phyloP scores from a whole-genome alignment of 2,329 filamentous ascomycete genomes.

The Aspergillus terreus region DNA sequence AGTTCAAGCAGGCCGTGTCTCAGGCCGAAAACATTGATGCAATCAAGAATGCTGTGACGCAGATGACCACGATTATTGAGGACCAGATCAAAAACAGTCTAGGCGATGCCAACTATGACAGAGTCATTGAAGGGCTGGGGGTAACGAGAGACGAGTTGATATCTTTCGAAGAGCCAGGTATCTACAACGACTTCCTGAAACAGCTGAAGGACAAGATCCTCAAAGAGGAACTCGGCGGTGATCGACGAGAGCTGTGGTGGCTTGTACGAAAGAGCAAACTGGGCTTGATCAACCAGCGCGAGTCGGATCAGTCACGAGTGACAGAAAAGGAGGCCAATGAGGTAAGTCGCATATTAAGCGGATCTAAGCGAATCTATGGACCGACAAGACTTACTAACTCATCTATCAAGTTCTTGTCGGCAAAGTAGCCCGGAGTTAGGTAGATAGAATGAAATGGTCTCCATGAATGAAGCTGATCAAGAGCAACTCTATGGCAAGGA shows the following conservation, averaged over 20 bases:
- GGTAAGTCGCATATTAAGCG: slow-evolving; percentile 24
- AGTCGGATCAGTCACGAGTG: slow-evolving; percentile 63
- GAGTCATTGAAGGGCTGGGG: slow-evolving; percentile 70
- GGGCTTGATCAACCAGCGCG: slow-evolving; percentile 66
- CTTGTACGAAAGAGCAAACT: slow-evolving; percentile 63
- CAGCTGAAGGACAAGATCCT: slow-evolving; percentile 70
- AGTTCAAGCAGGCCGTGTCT: slow-evolving; percentile 78
- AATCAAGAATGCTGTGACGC: slow-evolving; percentile 65
- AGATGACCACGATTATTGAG: slow-evolving; percentile 70
- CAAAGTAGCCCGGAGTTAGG: neutral
- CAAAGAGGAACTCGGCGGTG: slow-evolving; percentile 67
- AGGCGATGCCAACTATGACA: slow-evolving; percentile 69
- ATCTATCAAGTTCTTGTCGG: slow-evolving; percentile 5
- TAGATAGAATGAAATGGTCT: neutral
- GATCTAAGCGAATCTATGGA: neutral
- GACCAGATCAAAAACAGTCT: slow-evolving; percentile 68
- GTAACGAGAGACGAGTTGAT: slow-evolving; percentile 75
- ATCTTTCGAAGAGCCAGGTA: slow-evolving; percentile 67
- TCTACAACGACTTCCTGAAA: slow-evolving; percentile 72
- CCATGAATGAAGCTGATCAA: neutral
- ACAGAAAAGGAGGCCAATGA: slow-evolving; percentile 67
- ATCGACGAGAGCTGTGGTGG: slow-evolving; percentile 80
- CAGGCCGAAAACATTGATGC: slow-evolving; percentile 57
- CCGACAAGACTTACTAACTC: neutral
- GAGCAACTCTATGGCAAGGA: neutral